Evolutionary conservation across 495 filamentous ascomycete genomes (phyloP), one percentile per base, ranked within the genome.

Genomic region (Annulohypoxylon nitens): DNA sequence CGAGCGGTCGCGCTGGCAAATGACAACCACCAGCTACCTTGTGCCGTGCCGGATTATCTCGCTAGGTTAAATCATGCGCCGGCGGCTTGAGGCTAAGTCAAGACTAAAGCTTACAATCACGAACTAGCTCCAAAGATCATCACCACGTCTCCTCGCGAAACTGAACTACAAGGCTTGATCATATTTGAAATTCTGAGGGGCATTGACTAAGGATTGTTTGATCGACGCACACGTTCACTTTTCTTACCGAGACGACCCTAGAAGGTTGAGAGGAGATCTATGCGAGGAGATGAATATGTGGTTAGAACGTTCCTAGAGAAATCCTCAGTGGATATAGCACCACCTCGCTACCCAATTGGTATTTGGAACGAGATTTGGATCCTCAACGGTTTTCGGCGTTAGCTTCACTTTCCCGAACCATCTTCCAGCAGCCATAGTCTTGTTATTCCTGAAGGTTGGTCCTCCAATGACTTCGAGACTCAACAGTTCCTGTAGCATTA

Each of bases 21-120:
- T 57, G 51, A 43, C 30, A 63, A 61, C 30, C 30, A 8, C 34
- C 36, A 70, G 36, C 9, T 39, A 39, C 9, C 39, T 34, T 50
- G 9, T 61, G 25, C 36, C 58, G 43, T 59, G 3, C 34, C 37
- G 26, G 45, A 53, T 48, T 61, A 57, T 60, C 45, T 70, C 66
- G 57, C 66, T 70, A 67, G 47, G 63, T 57, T 63, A 69, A 66
- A 67, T 67, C 36, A 60, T 47, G 20, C 18, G 25, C 48, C 43
- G 12, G 16, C 61, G 26, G 61, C 30, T 65, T 33, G 48, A 58
- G 23, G 43, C 62, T 26, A 48, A 70, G 55, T 64, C 33, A 7
- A 62, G 62, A 33, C 62, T 67, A 64, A 45, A 30, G 39, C 36
- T 60, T 23, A 54, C 43, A 18, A 51, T 34, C 50, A 33, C 64